phyloP scores from a whole-genome alignment of 139 green algal genomes.

The Gonium pectorale region DNA sequence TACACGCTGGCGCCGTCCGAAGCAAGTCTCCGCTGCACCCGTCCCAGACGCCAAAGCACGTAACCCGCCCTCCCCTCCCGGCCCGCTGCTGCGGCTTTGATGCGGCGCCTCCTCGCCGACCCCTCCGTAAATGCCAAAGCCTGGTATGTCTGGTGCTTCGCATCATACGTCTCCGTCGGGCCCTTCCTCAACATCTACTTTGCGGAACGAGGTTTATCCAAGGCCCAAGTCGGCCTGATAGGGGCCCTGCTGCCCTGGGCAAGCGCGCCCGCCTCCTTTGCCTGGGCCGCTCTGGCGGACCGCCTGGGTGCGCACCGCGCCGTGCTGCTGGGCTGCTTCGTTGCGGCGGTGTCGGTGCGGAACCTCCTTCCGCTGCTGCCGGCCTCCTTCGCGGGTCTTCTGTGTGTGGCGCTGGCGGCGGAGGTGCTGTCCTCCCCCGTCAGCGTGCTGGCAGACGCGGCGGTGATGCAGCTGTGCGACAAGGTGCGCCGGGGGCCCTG shows the following conservation, averaged over 20 bases:
- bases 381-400: conserved; percentile 43
- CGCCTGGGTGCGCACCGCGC: conserved; percentile 47
- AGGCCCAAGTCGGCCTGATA: conserved; percentile 31
- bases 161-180: conserved; percentile 50
- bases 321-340: conserved; percentile 38
- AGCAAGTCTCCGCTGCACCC: too few species aligned
- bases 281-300: conserved; percentile 64
- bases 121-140: conserved; percentile 22
- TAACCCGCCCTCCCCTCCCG: neutral
- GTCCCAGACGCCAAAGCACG: too few species aligned
- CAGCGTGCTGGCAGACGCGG: conserved; percentile 62
- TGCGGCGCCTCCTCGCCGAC: neutral
- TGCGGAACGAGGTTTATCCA: conserved; percentile 49
- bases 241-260: conserved; percentile 44
- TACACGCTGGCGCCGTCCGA: too few species aligned
- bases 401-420: conserved; percentile 40
- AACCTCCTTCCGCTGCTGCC: conserved; percentile 10
- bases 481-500: neutral
- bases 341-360: conserved; percentile 21
- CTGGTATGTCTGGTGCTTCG: conserved; percentile 62
- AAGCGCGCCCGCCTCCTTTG: conserved; percentile 47
- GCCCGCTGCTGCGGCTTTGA: neutral
- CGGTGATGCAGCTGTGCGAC: conserved; percentile 56
- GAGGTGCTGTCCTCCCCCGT: conserved; percentile 59
- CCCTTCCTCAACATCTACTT: conserved; percentile 73